A percentile compares a stretch with the other conserved stretches of the same genome.
phyloP scores from a whole-genome alignment of 441 rosid genomes.

The Heliophila coronopifolia region DNA sequence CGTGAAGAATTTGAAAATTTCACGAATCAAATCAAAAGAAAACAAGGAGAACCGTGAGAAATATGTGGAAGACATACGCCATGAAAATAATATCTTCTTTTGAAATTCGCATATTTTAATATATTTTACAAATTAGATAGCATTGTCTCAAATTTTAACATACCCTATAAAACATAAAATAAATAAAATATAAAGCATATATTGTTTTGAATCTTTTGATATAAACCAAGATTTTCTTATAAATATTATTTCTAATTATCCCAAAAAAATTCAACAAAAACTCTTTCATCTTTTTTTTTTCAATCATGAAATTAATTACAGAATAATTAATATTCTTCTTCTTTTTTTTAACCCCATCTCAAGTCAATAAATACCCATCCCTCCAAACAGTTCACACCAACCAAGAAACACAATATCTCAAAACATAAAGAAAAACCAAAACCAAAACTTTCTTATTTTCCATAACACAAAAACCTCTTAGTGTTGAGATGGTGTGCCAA shows the following conservation, averaged over 20 bases:
- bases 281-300: no score
- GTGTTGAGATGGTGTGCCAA: conserved; percentile 74
- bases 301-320: no score
- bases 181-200: no score
- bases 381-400: conserved; percentile 24
- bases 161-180: no score
- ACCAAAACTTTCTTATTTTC: background rate
- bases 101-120: conserved; percentile 6
- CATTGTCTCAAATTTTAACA: no score
- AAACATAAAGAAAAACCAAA: background rate
- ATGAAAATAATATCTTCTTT: conserved; percentile 14
- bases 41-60: conserved; percentile 11
- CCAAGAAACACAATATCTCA: background rate
- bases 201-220: no score
- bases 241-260: no score
- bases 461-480: conserved; percentile 25
- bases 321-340: no score
- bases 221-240: no score
- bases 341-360: conserved; percentile 16
- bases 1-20: conserved; percentile 14
- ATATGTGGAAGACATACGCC: conserved; percentile 26
- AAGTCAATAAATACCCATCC: conserved; percentile 41
- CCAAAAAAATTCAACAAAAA: no score
- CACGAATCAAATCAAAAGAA: conserved; percentile 3
- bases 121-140: no score